These are phyloP conservation scores for Venturiaceae sp. DNA, from an alignment of 2,329 filamentous ascomycete genomes.

Conservation along the genomic window DNA sequence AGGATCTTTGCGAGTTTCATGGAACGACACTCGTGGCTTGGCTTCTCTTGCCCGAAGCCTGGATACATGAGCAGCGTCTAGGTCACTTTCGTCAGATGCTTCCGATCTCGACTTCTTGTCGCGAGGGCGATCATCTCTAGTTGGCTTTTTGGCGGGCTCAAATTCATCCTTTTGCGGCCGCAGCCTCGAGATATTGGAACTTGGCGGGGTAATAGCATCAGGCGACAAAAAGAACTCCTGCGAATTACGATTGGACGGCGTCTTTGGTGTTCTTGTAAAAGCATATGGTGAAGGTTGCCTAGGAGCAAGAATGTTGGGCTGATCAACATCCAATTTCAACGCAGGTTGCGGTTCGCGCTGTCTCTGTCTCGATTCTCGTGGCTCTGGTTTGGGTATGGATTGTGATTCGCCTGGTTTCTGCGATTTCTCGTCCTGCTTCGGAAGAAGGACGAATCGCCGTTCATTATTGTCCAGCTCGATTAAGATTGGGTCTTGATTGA, in stretches of 20 bases:
- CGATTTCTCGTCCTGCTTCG: slow-evolving; percentile 32
- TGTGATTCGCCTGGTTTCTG: slow-evolving; percentile 59
- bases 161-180: slow-evolving; percentile 20
- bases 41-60: neutral
- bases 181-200: slow-evolving; percentile 16
- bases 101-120: neutral
- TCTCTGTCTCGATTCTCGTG: slow-evolving; percentile 15
- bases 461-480: slow-evolving; percentile 55
- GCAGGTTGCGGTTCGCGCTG: slow-evolving; percentile 10
- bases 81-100: slow-evolving; percentile 4
- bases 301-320: slow-evolving; percentile 9
- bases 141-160: slow-evolving; percentile 20
- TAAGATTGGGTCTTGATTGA: slow-evolving; percentile 61
- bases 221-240: slow-evolving; percentile 38
- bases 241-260: slow-evolving; percentile 21
- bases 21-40: slow-evolving; percentile 1
- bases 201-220: slow-evolving; percentile 33
- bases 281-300: slow-evolving; percentile 36
- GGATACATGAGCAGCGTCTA: neutral
- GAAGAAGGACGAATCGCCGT: slow-evolving; percentile 53
- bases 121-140: neutral
- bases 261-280: slow-evolving; percentile 27
- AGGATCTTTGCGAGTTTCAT: neutral
- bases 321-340: slow-evolving; percentile 15
- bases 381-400: slow-evolving; percentile 10